phyloP scores from a whole-genome alignment of 768 basidiomycete species.

The Lactifluus piperatus region DNA sequence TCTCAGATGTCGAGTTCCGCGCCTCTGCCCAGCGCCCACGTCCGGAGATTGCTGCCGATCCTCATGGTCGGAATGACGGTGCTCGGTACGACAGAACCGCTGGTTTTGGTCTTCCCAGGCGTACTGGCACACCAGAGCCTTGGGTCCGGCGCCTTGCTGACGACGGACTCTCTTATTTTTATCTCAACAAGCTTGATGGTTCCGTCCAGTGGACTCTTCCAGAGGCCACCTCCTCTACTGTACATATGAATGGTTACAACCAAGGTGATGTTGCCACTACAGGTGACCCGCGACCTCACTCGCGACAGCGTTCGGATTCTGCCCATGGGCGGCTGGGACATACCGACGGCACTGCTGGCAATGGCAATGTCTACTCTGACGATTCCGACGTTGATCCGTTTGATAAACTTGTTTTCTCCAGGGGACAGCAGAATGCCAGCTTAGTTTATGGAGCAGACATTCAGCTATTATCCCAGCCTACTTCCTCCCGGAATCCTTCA shows the following conservation, averaged over 20 bases:
- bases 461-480: neutral
- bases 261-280: neutral
- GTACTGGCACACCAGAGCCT: conserved; percentile 62
- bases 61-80: conserved; percentile 23
- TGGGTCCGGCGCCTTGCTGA: conserved; percentile 77
- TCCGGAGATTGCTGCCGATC: conserved; percentile 41
- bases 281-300: conserved; percentile 5
- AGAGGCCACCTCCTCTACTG: conserved; percentile 26
- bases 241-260: conserved; percentile 1
- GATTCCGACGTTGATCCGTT: conserved; percentile 63
- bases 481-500: neutral
- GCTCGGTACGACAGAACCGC: conserved; percentile 24
- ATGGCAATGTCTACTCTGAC: conserved; percentile 68
- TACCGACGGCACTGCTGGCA: conserved; percentile 30
- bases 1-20: conserved; percentile 54
- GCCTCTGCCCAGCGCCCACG: conserved; percentile 46
- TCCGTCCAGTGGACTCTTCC: conserved; percentile 63
- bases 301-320: conserved; percentile 30
- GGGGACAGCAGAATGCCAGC: neutral
- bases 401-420: conserved; percentile 25
- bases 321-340: conserved; percentile 25
- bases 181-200: conserved; percentile 63
- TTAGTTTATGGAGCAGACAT: neutral
- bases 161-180: conserved; percentile 76
- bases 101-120: conserved; percentile 53